Conservation (phyloP, 495 filamentous ascomycete species). For the Tuber magnatum region DNA sequence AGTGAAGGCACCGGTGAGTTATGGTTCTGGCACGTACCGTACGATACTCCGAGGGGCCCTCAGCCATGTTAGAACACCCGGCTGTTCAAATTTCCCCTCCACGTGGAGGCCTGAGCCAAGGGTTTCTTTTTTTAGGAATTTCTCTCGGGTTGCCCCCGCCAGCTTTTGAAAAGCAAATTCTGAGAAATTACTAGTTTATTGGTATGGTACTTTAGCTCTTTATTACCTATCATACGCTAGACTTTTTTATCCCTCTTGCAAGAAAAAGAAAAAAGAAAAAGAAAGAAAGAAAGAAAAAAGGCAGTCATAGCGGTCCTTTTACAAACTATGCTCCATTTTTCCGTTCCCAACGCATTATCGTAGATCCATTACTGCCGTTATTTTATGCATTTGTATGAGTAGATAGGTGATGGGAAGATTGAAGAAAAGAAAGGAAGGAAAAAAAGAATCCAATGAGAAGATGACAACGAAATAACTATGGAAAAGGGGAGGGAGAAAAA, state of each 20-base stretch:
- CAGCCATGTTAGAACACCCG: no score
- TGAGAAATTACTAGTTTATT: neutral
- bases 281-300: neutral
- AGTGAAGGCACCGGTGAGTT: no score
- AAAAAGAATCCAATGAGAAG: neutral
- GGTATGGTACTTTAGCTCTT: neutral
- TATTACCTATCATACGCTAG: neutral
- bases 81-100: neutral
- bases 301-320: neutral
- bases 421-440: neutral
- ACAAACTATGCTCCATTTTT: neutral
- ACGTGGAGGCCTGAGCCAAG: neutral
- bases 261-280: no score
- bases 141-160: neutral
- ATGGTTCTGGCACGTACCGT: no score
- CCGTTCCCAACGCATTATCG: neutral
- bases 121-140: neutral
- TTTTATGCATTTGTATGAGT: neutral
- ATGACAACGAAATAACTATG: neutral
- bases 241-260: no score
- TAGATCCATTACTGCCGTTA: neutral
- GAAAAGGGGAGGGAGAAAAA: neutral
- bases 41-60: no score
- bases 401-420: neutral
- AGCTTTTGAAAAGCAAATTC: neutral